Conservation (phyloP, 176 grass and related monocot species). For the Triticum timopheevii region DNA sequence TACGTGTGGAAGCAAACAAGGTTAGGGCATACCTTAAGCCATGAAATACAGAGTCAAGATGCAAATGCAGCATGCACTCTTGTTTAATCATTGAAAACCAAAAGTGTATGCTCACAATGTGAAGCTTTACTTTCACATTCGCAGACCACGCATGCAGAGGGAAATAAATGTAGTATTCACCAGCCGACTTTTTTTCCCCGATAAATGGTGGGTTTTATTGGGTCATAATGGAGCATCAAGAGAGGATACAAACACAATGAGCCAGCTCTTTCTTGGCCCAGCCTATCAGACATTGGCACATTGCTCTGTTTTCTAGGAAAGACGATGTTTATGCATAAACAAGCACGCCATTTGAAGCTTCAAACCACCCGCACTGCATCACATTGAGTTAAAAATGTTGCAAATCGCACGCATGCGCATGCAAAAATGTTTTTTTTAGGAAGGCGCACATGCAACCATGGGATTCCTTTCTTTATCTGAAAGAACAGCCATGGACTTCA, state of each 20-base stretch:
- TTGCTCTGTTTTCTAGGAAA: not conserved
- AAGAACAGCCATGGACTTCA: not conserved
- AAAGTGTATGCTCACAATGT: not conserved
- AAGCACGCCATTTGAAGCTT: not conserved
- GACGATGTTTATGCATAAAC: not conserved
- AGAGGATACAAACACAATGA: no score
- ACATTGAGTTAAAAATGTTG: not conserved
- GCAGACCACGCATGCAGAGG: slow-evolving; percentile 4
- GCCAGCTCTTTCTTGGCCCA: not conserved
- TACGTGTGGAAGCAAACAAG: slow-evolving; percentile 31
- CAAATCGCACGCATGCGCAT: not conserved
- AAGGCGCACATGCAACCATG: not conserved
- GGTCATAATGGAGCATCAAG: no score
- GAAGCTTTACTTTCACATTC: not conserved
- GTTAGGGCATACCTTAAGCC: not conserved
- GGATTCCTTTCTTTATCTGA: not conserved
- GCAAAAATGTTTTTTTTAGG: not conserved
- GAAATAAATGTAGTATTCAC: not conserved
- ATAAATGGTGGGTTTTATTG: no score
- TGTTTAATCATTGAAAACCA: not conserved
- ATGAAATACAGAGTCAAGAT: not conserved
- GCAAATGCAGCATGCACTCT: slow-evolving; percentile 3
- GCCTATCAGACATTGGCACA: not conserved
- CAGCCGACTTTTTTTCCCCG: not conserved
- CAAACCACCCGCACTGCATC: not conserved